Percentiles rank a stretch among this genome's conserved stretches.
phyloP scores from a whole-genome alignment of 305 asterid genomes.

The Solanum hybrid region DNA sequence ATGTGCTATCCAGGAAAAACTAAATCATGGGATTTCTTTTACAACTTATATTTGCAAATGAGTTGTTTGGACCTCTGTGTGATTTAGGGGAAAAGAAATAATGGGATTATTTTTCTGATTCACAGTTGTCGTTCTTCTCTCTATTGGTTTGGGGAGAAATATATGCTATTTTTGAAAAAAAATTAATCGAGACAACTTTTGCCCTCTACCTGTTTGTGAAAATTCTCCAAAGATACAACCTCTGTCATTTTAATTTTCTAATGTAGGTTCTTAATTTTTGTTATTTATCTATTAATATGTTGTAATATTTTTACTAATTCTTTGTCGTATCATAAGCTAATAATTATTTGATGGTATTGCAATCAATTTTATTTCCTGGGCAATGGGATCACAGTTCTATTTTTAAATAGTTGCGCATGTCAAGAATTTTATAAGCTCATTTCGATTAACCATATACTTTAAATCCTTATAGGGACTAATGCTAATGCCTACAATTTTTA shows the following conservation, averaged over 20 bases:
- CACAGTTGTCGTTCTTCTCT: neutral
- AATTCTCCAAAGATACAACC: neutral
- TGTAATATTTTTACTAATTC: neutral
- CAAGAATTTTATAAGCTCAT: neutral
- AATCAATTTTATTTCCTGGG: neutral
- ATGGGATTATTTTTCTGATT: neutral
- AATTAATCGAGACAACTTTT: neutral
- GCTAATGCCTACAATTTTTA: too few relatives aligned
- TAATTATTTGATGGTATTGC: neutral
- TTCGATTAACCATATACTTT: too few relatives aligned
- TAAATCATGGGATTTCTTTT: neutral
- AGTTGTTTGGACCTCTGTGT: neutral
- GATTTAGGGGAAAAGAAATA: neutral
- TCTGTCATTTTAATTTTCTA: neutral
- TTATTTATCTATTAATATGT: neutral
- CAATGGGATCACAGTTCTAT: too few relatives aligned
- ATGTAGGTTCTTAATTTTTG: neutral
- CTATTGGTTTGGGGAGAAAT: neutral
- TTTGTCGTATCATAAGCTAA: neutral
- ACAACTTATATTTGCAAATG: neutral
- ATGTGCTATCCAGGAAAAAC: neutral
- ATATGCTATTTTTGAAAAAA: neutral
- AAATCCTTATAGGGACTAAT: too few relatives aligned
- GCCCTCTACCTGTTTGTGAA: neutral
- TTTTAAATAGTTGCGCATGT: too few relatives aligned